Conservation (phyloP, 2,329 filamentous ascomycete species). For the Monosporascus ibericus region DNA sequence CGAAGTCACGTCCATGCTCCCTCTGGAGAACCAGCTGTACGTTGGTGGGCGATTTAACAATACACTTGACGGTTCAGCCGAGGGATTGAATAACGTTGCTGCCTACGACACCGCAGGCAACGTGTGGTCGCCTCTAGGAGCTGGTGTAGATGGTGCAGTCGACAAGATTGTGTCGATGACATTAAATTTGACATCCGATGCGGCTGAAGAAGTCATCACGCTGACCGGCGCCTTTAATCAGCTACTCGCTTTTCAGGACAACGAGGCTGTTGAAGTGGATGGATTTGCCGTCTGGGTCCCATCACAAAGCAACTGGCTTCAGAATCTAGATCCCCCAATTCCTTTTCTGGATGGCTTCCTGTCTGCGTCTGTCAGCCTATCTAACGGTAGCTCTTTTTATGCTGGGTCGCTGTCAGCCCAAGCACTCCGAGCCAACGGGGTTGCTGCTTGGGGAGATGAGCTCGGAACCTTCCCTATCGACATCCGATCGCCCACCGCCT, state of each 20-base stretch:
- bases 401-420: conserved; percentile 79
- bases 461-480: conserved; percentile 54
- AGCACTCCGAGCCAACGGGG: conserved; percentile 66
- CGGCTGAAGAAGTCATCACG: conserved; percentile 67
- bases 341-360: conserved; percentile 68
- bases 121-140: conserved; percentile 73
- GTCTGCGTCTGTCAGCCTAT: conserved; percentile 58
- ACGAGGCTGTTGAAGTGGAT: conserved; percentile 53
- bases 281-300: conserved; percentile 93
- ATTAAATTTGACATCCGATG: conserved; percentile 67
- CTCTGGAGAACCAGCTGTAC: conserved; percentile 63
- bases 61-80: conserved; percentile 53
- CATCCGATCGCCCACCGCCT: conserved; percentile 33
- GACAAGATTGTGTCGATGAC: conserved; percentile 67
- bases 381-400: conserved; percentile 61
- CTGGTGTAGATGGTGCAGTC: conserved; percentile 78
- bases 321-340: conserved; percentile 62
- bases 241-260: conserved; percentile 62
- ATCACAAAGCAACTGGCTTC: conserved; percentile 78
- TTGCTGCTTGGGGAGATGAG: conserved; percentile 55
- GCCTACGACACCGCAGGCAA: conserved; percentile 64
- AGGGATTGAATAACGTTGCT: conserved; percentile 70
- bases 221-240: conserved; percentile 75
- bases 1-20: conserved; percentile 65
- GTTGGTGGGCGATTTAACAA: conserved; percentile 81